These are phyloP conservation scores for Microdochium paspali DNA, from an alignment of 2,329 filamentous ascomycete genomes.

Conservation along the genomic window DNA sequence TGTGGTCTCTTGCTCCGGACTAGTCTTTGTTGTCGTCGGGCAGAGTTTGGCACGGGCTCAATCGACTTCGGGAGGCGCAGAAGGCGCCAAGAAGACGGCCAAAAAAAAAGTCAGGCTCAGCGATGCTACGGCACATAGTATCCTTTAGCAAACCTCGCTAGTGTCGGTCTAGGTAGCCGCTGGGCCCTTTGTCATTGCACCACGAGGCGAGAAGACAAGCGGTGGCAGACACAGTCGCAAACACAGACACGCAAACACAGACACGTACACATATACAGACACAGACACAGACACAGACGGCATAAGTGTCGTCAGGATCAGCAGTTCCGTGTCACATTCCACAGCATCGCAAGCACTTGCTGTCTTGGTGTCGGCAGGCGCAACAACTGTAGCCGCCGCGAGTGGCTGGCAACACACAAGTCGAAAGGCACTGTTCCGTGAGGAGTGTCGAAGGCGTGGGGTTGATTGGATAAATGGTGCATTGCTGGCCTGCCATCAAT, in stretches of 20 bases:
- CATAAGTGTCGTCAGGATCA: too few species aligned
- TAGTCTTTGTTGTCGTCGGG: not conserved
- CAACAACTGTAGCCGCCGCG: too few species aligned
- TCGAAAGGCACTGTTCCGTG: not conserved
- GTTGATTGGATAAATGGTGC: too few species aligned
- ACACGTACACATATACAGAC: too few species aligned
- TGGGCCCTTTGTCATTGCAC: not conserved
- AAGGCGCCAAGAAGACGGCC: not conserved
- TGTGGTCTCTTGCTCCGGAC: not conserved
- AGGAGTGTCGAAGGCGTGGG: not conserved
- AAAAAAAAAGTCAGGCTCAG: not conserved
- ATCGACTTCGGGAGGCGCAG: not conserved
- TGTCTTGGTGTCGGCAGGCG: too few species aligned
- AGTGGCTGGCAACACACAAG: not conserved
- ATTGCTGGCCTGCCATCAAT: too few species aligned
- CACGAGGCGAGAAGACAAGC: not conserved
- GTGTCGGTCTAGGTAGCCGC: not conserved
- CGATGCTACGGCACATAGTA: not conserved
- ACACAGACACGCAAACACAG: too few species aligned
- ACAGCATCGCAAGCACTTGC: too few species aligned
- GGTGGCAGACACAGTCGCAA: too few species aligned
- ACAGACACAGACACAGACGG: too few species aligned
- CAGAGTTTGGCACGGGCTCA: not conserved
- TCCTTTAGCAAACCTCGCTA: not conserved
- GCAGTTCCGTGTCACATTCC: too few species aligned